A percentile compares a stretch with the other conserved stretches of the same genome.
phyloP scores from a whole-genome alignment of 106 monocot genomes.

The Triglochin maritima region DNA sequence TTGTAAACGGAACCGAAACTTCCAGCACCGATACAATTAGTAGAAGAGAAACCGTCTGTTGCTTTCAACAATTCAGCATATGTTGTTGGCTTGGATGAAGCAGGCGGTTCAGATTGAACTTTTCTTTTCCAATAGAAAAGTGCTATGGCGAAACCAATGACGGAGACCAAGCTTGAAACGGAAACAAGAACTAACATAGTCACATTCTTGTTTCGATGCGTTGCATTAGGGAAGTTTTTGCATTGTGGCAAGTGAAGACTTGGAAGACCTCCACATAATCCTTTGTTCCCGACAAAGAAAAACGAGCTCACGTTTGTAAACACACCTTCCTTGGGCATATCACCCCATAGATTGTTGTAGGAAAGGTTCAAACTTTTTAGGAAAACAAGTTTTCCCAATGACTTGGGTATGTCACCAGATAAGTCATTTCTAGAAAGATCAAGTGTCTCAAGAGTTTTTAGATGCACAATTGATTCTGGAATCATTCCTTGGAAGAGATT shows the following conservation, averaged over 20 bases:
- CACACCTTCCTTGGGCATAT: neutral
- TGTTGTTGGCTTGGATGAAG: neutral
- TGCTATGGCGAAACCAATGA: no score
- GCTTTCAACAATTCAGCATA: slow-evolving; percentile 6
- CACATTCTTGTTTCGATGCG: neutral
- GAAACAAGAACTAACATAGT: neutral
- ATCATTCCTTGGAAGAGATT: slow-evolving; percentile 7
- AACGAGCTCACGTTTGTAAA: neutral
- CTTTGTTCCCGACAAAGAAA: slow-evolving; percentile 2
- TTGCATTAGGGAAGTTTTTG: no score
- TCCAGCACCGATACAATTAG: slow-evolving; percentile 11
- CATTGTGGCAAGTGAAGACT: neutral
- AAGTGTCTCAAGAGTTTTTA: slow-evolving; percentile 1
- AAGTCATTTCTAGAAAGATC: slow-evolving; percentile 15
- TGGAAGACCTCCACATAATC: slow-evolving; percentile 1
- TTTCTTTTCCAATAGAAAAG: no score
- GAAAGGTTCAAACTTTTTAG: slow-evolving; percentile 17
- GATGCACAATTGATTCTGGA: neutral
- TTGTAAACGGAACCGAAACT: slow-evolving; percentile 14
- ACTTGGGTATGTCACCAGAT: slow-evolving; percentile 3
- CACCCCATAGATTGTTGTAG: slow-evolving; percentile 9
- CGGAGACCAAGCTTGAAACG: no score
- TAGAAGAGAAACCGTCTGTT: slow-evolving; percentile 10
- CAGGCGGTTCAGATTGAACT: no score
- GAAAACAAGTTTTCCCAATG: neutral